phyloP scores from a whole-genome alignment of 2,329 filamentous ascomycete genomes.

The Aureobasidium zeae region DNA sequence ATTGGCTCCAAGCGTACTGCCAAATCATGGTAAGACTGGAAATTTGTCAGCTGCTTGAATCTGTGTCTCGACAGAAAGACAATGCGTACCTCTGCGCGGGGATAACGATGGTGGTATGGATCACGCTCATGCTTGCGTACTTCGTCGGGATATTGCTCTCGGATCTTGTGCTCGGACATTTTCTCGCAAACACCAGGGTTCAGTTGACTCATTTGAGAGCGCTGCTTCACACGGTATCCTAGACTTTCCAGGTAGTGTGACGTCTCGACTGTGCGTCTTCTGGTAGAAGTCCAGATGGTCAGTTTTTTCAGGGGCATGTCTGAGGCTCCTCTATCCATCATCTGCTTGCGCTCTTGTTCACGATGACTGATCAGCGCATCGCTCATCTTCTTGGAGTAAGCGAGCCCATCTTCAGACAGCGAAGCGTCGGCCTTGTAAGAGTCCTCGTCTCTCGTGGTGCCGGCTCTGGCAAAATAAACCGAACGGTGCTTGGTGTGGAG shows the following conservation, averaged over 20 bases:
- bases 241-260: constrained; percentile 67
- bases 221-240: constrained; percentile 79
- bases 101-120: constrained; percentile 94
- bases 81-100: constrained; percentile 68
- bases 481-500: constrained; percentile 91
- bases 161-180: constrained; percentile 74
- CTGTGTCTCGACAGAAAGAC: background rate
- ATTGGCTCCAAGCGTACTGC: constrained; percentile 97
- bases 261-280: constrained; percentile 83
- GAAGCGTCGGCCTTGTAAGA: constrained; percentile 86
- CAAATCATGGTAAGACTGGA: constrained; percentile 89
- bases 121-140: constrained; percentile 87
- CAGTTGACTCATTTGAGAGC: constrained; percentile 93
- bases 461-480: constrained; percentile 85
- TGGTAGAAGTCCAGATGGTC: constrained; percentile 90
- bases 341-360: constrained; percentile 64
- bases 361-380: constrained; percentile 75
- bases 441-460: constrained; percentile 77
- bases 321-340: constrained; percentile 57
- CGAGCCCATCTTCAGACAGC: constrained; percentile 67
- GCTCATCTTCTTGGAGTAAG: constrained; percentile 78
- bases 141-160: constrained; percentile 77
- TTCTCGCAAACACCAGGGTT: constrained; percentile 95
- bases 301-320: constrained; percentile 66
- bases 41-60: constrained; percentile 23